These are phyloP conservation scores for Chlorophyllum brunneum DNA, from an alignment of 768 basidiomycete genomes.

Conservation along the genomic window DNA sequence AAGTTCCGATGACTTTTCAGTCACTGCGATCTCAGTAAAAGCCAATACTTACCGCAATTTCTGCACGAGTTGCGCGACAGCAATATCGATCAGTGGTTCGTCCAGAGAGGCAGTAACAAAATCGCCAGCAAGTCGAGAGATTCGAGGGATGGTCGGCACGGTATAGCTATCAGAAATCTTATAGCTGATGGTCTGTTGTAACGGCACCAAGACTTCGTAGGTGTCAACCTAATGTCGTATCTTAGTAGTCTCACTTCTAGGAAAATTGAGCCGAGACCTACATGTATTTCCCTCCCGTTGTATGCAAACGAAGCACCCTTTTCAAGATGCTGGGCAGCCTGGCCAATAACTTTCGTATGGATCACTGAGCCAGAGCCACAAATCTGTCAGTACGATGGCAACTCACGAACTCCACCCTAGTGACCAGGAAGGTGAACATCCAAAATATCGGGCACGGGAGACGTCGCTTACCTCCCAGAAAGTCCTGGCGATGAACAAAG, in stretches of 20 bases:
- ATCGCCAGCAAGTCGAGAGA: conserved; percentile 1
- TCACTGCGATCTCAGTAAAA: neutral
- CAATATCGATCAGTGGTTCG: neutral
- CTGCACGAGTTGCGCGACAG: neutral
- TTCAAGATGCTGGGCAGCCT: conserved; percentile 19
- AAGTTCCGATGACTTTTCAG: neutral
- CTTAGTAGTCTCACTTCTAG: too few species aligned
- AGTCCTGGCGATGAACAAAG: conserved; percentile 20
- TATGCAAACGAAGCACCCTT: conserved; percentile 21
- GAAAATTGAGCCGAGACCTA: too few species aligned
- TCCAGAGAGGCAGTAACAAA: neutral
- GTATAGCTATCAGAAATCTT: conserved; percentile 11
- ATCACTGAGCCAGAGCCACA: too few species aligned
- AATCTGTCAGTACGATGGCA: too few species aligned
- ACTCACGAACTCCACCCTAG: conserved; percentile 11
- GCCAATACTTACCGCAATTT: conserved; percentile 3
- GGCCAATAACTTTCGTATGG: conserved; percentile 22
- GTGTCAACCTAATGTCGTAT: conserved; percentile 15
- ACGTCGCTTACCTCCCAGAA: conserved; percentile 17
- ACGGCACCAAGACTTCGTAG: conserved; percentile 21
- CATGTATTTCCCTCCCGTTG: conserved; percentile 20
- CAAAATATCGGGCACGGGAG: neutral
- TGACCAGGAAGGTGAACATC: neutral
- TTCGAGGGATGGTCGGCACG: conserved; percentile 16
- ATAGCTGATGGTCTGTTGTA: conserved; percentile 18